Evolutionary conservation across 768 basidiomycete species (phyloP).

Genomic region (Leccinum rimulosum): DNA sequence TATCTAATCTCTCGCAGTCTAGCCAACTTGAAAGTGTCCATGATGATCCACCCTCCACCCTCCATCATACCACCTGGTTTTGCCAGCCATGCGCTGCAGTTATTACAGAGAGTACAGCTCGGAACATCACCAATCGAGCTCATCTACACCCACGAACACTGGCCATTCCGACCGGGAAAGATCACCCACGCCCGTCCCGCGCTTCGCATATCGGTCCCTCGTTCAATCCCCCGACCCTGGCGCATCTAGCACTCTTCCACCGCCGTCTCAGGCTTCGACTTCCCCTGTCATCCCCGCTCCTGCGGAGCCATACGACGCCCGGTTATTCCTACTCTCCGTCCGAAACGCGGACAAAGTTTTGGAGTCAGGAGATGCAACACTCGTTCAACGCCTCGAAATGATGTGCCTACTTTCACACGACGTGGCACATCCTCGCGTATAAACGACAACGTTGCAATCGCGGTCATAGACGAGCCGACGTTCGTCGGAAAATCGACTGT

Average conservation of each 20-base stretch:
- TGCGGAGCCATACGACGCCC: slow-evolving; percentile 57
- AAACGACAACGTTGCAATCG: slow-evolving; percentile 63
- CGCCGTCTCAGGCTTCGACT: slow-evolving; percentile 12
- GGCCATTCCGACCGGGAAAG: slow-evolving; percentile 52
- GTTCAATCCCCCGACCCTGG: slow-evolving; percentile 88
- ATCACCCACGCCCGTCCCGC: slow-evolving; percentile 12
- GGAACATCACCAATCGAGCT: slow-evolving; percentile 54
- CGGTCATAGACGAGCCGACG: slow-evolving; percentile 81
- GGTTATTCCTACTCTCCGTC: slow-evolving; percentile 76
- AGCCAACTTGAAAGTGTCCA: neutral
- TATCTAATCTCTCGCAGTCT: slow-evolving; percentile 16
- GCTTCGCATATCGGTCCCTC: slow-evolving; percentile 72
- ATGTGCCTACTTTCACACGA: slow-evolving; percentile 67
- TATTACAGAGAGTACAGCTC: slow-evolving; percentile 39
- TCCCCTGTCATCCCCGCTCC: neutral
- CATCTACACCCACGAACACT: slow-evolving; percentile 55
- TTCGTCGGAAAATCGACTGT: slow-evolving; percentile 78
- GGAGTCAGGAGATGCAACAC: slow-evolving; percentile 67
- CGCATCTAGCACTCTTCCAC: slow-evolving; percentile 61
- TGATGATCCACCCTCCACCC: slow-evolving; percentile 8
- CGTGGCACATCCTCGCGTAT: slow-evolving; percentile 8
- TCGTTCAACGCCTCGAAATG: slow-evolving; percentile 83
- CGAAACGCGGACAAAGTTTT: slow-evolving; percentile 83
- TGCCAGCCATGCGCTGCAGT: slow-evolving; percentile 18
- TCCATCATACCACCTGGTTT: slow-evolving; percentile 17